Base-by-base conservation (phyloP, 2,329 filamentous ascomycete genomes). In the Cladophialophora yegresii region DNA sequence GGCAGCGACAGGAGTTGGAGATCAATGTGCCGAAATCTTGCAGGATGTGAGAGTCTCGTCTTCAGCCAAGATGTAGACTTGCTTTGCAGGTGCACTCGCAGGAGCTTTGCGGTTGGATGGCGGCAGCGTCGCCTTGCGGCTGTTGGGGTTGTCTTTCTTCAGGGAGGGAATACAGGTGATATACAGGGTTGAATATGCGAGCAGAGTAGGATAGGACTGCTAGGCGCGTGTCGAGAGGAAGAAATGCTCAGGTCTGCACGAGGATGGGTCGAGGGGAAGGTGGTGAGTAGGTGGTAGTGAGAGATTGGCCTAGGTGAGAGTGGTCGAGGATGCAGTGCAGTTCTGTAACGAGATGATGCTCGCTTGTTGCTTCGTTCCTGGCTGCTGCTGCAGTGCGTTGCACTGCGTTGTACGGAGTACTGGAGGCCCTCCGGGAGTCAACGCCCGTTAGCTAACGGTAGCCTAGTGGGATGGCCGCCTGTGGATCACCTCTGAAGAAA, bases 171-270 rank as follows among this genome's bases (percentile, higher is more conserved):
- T 32, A 51, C 54, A 61, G 65, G 60, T 57, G 63, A 62, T 67
- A 67, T 67, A 67, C 66, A 67, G 66, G 63, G 61, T 43, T 65
- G 66, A 67, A 57, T 50, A 67, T 67, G 66, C 66, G 59, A 58
- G 56, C 54, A 63, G 53, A 65, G 66, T 60, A 58, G 61, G 47
- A 67, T 65, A 63, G 60, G 66, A 30, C 62, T 58, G 53, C 58
- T 61, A 65, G 65, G 58, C 63, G 62, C 65, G 66, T 65, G 60
- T 60, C 58, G 56, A 20, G 63, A 36, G 53, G 51, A 54, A 56
- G 57, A 62, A 55, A 63, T 49, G 64, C 60, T 28, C 58, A 62
- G 62, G 56, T 65, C 49, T 53, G 49, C 45, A 49, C 47, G 43
- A 65, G 66, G 56, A 54, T 51, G 60, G 59, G 63, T 40, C 28